Conservation (phyloP, 352 stramenopile genomes). For the Globisporangium radiosum region DNA sequence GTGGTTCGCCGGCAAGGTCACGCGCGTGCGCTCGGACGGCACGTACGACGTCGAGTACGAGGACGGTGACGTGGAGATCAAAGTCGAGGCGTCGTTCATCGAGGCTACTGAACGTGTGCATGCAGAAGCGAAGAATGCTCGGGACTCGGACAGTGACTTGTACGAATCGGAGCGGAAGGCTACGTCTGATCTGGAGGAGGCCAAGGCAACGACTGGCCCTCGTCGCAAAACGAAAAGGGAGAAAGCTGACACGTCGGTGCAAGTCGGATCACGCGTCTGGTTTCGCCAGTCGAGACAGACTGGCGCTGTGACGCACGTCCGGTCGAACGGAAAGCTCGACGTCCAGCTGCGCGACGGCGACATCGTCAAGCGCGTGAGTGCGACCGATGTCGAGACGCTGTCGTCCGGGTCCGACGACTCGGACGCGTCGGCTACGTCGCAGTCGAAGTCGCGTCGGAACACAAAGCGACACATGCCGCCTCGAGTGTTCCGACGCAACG, state of each 20-base stretch:
- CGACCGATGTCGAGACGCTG: slow-evolving; percentile 16
- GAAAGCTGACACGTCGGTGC: background rate
- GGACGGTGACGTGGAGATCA: slow-evolving; percentile 43
- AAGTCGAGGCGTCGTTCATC: slow-evolving; percentile 25
- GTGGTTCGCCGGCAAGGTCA: slow-evolving; percentile 57
- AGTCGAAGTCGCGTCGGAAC: background rate
- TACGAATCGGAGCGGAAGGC: background rate
- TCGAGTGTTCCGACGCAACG: slow-evolving; percentile 20
- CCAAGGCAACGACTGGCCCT: background rate
- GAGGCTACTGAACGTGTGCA: background rate
- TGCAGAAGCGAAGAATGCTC: background rate
- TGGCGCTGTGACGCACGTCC: slow-evolving; percentile 27
- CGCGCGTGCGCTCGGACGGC: slow-evolving; percentile 44
- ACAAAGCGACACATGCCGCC: slow-evolving; percentile 6
- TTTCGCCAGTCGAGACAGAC: slow-evolving; percentile 19
- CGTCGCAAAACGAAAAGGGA: background rate
- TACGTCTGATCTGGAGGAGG: too few relatives aligned
- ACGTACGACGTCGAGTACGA: slow-evolving; percentile 65
- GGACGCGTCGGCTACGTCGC: background rate
- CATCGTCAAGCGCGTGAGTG: slow-evolving; percentile 23
- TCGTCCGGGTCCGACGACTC: slow-evolving; percentile 30
- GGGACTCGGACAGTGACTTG: background rate
- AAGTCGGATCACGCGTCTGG: background rate
- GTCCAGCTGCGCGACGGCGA: slow-evolving; percentile 57
- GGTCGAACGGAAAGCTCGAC: slow-evolving; percentile 54